Percentiles rank a stretch among this genome's conserved stretches.
Evolutionary conservation across 768 basidiomycete genomes (phyloP).

Genomic region (Amanita jacksonii): DNA sequence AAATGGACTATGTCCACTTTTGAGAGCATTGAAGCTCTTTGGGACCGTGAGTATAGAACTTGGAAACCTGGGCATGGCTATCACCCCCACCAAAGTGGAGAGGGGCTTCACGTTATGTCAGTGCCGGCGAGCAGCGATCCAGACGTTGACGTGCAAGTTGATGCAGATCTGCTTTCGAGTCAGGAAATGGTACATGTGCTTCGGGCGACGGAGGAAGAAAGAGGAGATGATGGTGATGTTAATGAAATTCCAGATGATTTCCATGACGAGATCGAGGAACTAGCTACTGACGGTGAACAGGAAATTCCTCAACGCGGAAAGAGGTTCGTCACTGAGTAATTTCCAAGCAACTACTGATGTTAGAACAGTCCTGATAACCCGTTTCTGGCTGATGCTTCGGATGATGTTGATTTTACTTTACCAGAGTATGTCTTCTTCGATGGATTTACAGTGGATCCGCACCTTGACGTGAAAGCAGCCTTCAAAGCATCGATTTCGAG

Average conservation of each 20-base stretch:
- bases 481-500: not conserved
- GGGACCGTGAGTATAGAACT: slow-evolving; percentile 52
- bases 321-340: not conserved
- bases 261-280: slow-evolving; percentile 1
- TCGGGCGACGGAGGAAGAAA: slow-evolving; percentile 16
- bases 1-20: slow-evolving; percentile 79
- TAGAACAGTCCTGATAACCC: slow-evolving; percentile 2
- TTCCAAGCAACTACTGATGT: not conserved
- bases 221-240: slow-evolving; percentile 9
- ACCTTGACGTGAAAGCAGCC: not conserved
- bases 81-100: not conserved
- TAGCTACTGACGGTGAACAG: not conserved
- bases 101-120: not conserved
- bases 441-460: no score
- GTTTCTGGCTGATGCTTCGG: not conserved
- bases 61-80: slow-evolving; percentile 50
- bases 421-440: not conserved
- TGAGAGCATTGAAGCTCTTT: slow-evolving; percentile 81
- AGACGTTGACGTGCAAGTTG: slow-evolving; percentile 22
- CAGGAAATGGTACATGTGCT: slow-evolving; percentile 32
- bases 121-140: slow-evolving; percentile 9
- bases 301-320: not conserved
- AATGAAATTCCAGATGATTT: slow-evolving; percentile 9
- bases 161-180: slow-evolving; percentile 47
- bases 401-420: not conserved